Evolutionary conservation across 2,329 filamentous ascomycete species (phyloP).

Genomic region (Colletotrichum cuscutae): DNA sequence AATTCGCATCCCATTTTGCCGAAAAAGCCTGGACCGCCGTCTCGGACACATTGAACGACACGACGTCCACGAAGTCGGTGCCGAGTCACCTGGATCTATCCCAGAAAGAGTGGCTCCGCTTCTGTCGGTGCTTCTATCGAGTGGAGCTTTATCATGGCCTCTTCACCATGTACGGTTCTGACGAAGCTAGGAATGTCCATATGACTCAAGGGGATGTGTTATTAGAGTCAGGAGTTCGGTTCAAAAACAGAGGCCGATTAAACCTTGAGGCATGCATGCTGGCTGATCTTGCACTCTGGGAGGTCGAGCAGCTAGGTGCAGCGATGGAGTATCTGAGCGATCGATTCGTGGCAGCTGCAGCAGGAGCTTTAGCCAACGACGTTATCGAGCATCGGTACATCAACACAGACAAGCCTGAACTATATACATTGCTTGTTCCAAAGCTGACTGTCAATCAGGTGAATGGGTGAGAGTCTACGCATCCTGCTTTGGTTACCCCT

Average conservation of each 20-base stretch:
- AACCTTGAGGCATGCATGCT: background rate
- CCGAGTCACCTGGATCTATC: background rate
- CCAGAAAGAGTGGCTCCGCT: background rate
- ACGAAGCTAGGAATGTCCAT: background rate
- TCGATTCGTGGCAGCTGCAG: background rate
- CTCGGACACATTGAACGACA: background rate
- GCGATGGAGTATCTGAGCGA: background rate
- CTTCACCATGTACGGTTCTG: accelerated
- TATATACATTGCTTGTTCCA: background rate
- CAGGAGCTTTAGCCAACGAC: background rate
- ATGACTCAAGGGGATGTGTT: background rate
- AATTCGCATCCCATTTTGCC: background rate
- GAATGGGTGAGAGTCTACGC: background rate
- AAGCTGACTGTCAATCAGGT: background rate
- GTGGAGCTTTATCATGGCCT: background rate
- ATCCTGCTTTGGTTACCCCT: background rate
- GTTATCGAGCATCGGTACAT: no score
- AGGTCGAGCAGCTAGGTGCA: background rate
- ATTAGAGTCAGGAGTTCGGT: no score
- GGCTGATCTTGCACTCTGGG: background rate
- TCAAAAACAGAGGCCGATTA: background rate
- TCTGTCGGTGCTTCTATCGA: background rate
- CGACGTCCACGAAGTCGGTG: background rate
- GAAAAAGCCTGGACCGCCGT: background rate
- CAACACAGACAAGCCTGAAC: background rate